A percentile compares a stretch with the other conserved stretches of the same genome.
Conservation (phyloP, 768 basidiomycete genomes). For the Trametes maxima region DNA sequence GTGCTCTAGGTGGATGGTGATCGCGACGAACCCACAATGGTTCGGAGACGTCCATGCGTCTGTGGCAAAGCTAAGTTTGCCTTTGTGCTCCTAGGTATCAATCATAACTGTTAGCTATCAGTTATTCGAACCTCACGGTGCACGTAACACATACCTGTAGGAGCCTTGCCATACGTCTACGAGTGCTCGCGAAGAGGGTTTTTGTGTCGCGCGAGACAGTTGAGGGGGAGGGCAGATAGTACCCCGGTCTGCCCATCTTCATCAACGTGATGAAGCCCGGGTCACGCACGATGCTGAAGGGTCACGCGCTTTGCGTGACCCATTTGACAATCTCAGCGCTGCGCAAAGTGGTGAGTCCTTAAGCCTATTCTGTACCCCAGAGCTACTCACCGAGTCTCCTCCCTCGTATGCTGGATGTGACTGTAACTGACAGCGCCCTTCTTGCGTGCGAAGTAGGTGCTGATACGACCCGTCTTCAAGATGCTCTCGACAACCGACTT, state of each 20-base stretch:
- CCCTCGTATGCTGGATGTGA: constrained; percentile 30
- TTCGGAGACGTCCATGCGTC: constrained; percentile 44
- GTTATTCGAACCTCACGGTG: neutral
- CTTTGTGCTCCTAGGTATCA: constrained; percentile 19
- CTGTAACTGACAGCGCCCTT: constrained; percentile 37
- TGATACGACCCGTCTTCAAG: constrained; percentile 25
- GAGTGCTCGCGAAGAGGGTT: constrained; percentile 28
- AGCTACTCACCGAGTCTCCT: constrained; percentile 19
- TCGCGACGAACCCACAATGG: constrained; percentile 35
- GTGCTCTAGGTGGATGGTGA: constrained; percentile 38
- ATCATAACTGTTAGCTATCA: neutral
- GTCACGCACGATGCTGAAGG: constrained; percentile 41
- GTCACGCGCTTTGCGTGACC: constrained; percentile 37
- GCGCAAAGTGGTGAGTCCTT: neutral
- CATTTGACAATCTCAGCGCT: constrained; percentile 39
- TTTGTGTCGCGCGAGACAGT: constrained; percentile 38
- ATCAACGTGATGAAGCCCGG: constrained; percentile 34
- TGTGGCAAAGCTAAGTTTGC: constrained; percentile 35
- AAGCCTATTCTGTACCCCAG: neutral
- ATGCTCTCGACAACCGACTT: neutral
- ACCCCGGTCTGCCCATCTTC: constrained; percentile 34
- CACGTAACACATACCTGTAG: neutral
- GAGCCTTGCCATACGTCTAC: constrained; percentile 27
- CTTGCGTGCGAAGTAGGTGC: constrained; percentile 30
- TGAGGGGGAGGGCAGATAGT: constrained; percentile 34